These are phyloP conservation scores for Euphorbia schlechtendalii DNA, from an alignment of 441 rosid genomes.

Conservation along the genomic window DNA sequence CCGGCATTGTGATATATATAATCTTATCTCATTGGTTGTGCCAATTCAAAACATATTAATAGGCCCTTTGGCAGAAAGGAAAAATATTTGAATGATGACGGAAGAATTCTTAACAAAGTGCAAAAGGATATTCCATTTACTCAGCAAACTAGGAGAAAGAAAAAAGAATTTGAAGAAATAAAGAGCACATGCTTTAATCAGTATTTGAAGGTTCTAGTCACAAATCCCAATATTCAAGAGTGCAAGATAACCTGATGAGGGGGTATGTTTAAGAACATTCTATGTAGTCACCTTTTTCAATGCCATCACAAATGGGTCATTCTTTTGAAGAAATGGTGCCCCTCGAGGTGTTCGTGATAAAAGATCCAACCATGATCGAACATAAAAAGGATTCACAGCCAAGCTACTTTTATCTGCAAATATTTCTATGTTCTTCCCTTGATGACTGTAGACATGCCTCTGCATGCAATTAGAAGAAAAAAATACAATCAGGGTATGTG, in stretches of 20 bases:
- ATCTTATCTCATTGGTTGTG: not conserved
- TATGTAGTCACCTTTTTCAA: conserved; percentile 55
- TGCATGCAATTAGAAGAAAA: conserved; percentile 27
- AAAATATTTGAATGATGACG: not conserved
- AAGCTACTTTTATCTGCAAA: conserved; percentile 82
- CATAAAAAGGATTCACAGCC: conserved; percentile 71
- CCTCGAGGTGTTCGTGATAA: conserved; percentile 88
- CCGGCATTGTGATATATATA: not conserved
- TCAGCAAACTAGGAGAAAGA: not conserved
- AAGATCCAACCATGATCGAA: conserved; percentile 74
- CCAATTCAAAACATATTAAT: not conserved
- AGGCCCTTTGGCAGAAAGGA: not conserved
- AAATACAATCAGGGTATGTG: conserved; percentile 15
- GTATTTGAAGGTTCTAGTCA: not conserved
- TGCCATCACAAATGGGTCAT: conserved; percentile 74
- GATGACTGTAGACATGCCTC: conserved; percentile 83
- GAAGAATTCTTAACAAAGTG: not conserved
- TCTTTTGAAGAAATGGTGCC: conserved; percentile 88
- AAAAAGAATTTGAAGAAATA: not conserved
- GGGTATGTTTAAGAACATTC: not conserved
- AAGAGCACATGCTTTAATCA: not conserved
- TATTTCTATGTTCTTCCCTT: conserved; percentile 65
- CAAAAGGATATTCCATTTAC: not conserved
- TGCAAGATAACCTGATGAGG: not conserved
- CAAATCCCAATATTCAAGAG: conserved; percentile 2